Percentiles rank a stretch among this genome's conserved stretches.
Evolutionary conservation across 306 rosid genomes (phyloP).

Genomic region (Pterocarpus macrocarpus): DNA sequence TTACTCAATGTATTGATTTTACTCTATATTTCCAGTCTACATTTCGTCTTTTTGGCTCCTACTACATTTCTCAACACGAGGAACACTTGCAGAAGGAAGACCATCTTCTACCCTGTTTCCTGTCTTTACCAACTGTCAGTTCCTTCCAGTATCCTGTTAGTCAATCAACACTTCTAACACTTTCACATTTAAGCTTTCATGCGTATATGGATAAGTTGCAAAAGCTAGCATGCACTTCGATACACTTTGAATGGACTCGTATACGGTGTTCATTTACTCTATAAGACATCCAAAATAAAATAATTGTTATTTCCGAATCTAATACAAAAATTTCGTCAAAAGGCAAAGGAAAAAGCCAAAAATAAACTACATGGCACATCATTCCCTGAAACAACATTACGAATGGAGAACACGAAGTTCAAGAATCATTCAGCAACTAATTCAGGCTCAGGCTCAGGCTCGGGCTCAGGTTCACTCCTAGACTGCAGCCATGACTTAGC

Average conservation of each 20-base stretch:
- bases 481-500: slow-evolving; percentile 83
- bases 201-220: too few species aligned
- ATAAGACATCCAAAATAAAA: slow-evolving; percentile 45
- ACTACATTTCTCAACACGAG: background rate
- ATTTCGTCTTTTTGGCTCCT: too few species aligned
- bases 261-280: slow-evolving; percentile 43
- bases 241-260: background rate
- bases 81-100: too few species aligned
- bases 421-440: slow-evolving; percentile 55
- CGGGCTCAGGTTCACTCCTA: slow-evolving; percentile 56
- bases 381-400: slow-evolving; percentile 53
- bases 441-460: slow-evolving; percentile 28
- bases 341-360: slow-evolving; percentile 38
- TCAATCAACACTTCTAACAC: too few species aligned
- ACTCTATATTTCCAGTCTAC: too few species aligned
- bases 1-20: too few species aligned
- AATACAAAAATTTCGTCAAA: slow-evolving; percentile 58
- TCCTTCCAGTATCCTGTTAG: too few species aligned
- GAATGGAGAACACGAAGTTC: slow-evolving; percentile 33
- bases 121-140: too few species aligned
- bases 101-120: too few species aligned
- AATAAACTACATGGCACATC: slow-evolving; percentile 48
- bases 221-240: too few species aligned
- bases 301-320: slow-evolving; percentile 45
- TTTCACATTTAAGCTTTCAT: too few species aligned